A percentile compares a stretch with the other conserved stretches of the same genome.
Conservation (phyloP, 352 stramenopile genomes). For the Pythium insidiosum region DNA sequence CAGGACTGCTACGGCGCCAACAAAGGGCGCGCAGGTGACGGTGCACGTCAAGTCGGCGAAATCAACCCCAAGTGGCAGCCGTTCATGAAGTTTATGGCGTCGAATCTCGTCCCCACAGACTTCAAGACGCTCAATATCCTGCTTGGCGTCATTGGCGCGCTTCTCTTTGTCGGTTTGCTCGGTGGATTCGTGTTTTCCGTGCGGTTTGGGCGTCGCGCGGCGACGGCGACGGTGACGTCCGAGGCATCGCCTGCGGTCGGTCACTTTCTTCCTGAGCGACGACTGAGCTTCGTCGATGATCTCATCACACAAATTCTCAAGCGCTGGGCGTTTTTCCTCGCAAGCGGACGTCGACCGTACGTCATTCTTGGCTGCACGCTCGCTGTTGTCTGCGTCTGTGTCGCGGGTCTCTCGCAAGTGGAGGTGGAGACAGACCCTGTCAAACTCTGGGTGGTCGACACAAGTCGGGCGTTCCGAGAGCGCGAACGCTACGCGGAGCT, state of each 20-base stretch:
- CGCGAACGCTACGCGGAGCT: constrained; percentile 33
- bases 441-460: constrained; percentile 44
- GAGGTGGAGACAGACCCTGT: constrained; percentile 43
- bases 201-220: constrained; percentile 23
- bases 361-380: constrained; percentile 18
- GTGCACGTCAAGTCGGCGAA: background rate
- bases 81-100: constrained; percentile 31
- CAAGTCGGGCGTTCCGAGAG: constrained; percentile 33
- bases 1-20: constrained; percentile 26
- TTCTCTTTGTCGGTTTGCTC: too few relatives aligned
- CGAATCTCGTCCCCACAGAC: constrained; percentile 21
- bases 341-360: constrained; percentile 13
- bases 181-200: constrained; percentile 27
- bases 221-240: constrained; percentile 7
- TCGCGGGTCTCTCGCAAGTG: constrained; percentile 20
- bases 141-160: constrained; percentile 36
- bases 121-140: constrained; percentile 52
- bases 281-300: constrained; percentile 24
- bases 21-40: background rate
- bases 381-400: constrained; percentile 9
- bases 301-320: constrained; percentile 19
- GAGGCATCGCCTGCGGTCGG: background rate
- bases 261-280: constrained; percentile 5
- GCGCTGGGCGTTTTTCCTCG: constrained; percentile 30
- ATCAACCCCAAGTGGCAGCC: constrained; percentile 24